phyloP scores from a whole-genome alignment of 164 flowering plant species.

The Santalum album region DNA sequence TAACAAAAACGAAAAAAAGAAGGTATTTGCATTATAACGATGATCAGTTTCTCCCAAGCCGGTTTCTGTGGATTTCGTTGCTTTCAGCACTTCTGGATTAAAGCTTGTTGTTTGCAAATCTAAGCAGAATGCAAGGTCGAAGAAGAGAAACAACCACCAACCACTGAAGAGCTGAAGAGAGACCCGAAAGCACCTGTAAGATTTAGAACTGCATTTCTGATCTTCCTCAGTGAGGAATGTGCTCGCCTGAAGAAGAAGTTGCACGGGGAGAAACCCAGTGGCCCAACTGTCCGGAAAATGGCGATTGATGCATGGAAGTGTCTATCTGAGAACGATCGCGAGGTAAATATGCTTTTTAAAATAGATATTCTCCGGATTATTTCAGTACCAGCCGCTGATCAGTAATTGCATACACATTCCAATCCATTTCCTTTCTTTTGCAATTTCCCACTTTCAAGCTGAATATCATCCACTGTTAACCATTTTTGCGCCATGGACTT shows the following conservation, averaged over 20 bases:
- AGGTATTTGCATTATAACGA: too few species aligned
- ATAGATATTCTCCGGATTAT: not conserved
- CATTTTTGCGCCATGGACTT: too few species aligned
- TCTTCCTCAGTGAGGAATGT: conserved; percentile 25
- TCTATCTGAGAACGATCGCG: conserved; percentile 23
- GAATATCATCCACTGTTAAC: too few species aligned
- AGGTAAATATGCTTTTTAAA: conserved; percentile 17
- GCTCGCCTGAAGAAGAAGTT: conserved; percentile 22
- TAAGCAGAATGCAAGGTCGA: not conserved
- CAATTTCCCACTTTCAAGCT: too few species aligned
- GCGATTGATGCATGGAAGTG: conserved; percentile 28
- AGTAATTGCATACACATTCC: not conserved
- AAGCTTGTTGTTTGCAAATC: conserved; percentile 10
- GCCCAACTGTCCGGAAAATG: conserved; percentile 11
- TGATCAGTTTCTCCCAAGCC: too few species aligned
- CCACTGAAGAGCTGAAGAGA: conserved; percentile 7
- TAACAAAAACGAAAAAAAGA: too few species aligned
- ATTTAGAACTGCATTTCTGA: conserved; percentile 21
- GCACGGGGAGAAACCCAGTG: conserved; percentile 11
- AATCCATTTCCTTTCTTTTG: not conserved
- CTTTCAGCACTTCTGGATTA: not conserved
- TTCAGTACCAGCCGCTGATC: not conserved
- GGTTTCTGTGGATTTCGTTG: too few species aligned
- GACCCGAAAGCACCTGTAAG: conserved; percentile 17
- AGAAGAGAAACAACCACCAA: not conserved